Evolutionary conservation across 2,329 filamentous ascomycete genomes (phyloP), one percentile per base, ranked within the genome.

Genomic region (Botrytis galanthina): DNA sequence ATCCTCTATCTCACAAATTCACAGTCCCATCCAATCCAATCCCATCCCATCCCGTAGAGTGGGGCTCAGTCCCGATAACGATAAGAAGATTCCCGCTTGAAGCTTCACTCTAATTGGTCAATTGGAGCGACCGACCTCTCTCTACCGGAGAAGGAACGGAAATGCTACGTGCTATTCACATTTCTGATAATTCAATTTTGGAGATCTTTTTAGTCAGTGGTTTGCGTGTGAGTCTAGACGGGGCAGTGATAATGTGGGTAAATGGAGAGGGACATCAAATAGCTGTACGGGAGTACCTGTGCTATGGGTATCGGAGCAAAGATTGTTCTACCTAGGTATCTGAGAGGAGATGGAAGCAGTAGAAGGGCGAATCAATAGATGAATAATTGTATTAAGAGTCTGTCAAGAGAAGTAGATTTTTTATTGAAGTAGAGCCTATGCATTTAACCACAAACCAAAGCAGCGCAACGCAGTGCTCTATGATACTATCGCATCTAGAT

Each of bases 401-500:
- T 22, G 35, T 42, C 32, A 16, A 16, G 20, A 57, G 16, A 57
- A 32, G 64, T 57, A 42, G 10, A 42, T 48, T 42, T 67, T 67
- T 68, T 7, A 57, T 57, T 57, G n/a, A 57, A 68, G 48, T 32
- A 37, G 35, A 57, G 64, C 64, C 35, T 37, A 26, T 42, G 64
- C 48, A 57, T 32, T 54, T 57, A 32, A 42, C 35, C 26, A 54
- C 48, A 57, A 57, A 29, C 26, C 35, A 42, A 68, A 39, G 46
- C 32, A 68, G 64, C 46, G 35, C 64, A 54, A 29, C 26, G 64
- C 64, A 57, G 26, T 57, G 64, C 64, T 68, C 35, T 68, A 39
- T 57, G 64, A 68, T 32, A 68, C 48, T 29, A 68, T 68, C 64
- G 64, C 46, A 68, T 68, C 64, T 68, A 68, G 64, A 68, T 57